Percentiles rank a stretch among this genome's conserved stretches.
Conservation (phyloP, 1,139 yeast species). For the Ogataea hybrid region DNA sequence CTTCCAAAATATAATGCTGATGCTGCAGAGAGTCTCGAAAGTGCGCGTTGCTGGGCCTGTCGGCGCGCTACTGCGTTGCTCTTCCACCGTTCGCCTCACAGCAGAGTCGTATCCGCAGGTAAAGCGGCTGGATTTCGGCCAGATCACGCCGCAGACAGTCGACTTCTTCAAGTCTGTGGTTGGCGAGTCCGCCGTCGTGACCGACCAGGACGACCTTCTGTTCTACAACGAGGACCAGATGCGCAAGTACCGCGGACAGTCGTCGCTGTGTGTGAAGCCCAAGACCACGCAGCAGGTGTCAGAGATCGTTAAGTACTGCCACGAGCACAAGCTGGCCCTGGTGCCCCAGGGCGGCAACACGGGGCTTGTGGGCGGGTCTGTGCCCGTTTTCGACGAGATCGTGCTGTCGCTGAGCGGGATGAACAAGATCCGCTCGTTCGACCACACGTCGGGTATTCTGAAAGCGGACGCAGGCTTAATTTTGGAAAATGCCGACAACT, state of each 20-base stretch:
- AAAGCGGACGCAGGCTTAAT: conserved; percentile 92
- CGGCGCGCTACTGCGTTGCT: neutral
- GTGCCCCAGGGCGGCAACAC: conserved; percentile 99
- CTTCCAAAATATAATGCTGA: neutral
- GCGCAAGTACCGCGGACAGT: conserved; percentile 90
- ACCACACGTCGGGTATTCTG: conserved; percentile 76
- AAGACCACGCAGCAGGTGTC: conserved; percentile 79
- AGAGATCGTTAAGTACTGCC: conserved; percentile 76
- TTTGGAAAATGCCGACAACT: conserved; percentile 81
- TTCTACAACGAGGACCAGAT: conserved; percentile 93
- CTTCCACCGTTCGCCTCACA: conserved; percentile 39
- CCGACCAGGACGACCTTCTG: conserved; percentile 60
- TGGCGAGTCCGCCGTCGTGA: conserved; percentile 43
- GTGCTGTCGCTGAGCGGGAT: conserved; percentile 66
- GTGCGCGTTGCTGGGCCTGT: neutral
- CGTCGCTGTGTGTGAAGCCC: conserved; percentile 80
- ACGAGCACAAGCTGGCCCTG: conserved; percentile 72
- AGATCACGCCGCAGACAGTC: conserved; percentile 57
- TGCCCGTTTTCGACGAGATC: conserved; percentile 91
- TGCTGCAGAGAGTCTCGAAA: conserved; percentile 2
- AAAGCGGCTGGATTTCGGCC: conserved; percentile 41
- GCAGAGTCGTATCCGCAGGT: conserved; percentile 61
- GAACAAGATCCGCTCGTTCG: conserved; percentile 81
- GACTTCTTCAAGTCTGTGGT: conserved; percentile 59
- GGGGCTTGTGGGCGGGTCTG: conserved; percentile 93